phyloP scores from a whole-genome alignment of 169 alveolate species.

The Plasmodium yoelii region DNA sequence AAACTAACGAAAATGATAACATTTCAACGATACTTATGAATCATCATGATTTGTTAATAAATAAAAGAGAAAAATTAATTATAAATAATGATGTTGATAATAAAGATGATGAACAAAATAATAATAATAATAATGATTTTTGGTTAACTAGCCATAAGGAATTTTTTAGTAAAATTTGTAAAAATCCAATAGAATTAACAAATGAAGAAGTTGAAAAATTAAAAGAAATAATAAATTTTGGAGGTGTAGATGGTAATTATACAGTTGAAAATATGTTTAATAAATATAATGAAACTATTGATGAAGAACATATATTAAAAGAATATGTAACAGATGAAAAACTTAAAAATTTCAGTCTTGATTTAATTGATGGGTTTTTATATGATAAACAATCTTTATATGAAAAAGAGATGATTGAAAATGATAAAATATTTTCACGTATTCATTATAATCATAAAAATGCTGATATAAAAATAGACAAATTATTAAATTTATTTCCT shows the following conservation, averaged over 20 bases:
- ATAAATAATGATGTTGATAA: constrained; percentile 19
- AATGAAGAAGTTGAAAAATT: constrained; percentile 52
- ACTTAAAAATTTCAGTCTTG: constrained; percentile 30
- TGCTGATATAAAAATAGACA: constrained; percentile 34
- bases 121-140: constrained; percentile 30
- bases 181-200: constrained; percentile 10
- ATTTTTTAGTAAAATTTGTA: constrained; percentile 35
- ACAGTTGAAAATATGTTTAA: constrained; percentile 15
- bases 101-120: constrained; percentile 9
- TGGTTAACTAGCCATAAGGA: constrained; percentile 34
- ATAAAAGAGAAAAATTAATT: constrained; percentile 56
- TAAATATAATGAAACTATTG: constrained; percentile 5
- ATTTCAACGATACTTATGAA: constrained; percentile 4
- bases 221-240: constrained; percentile 20
- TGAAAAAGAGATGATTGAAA: constrained; percentile 66
- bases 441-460: constrained; percentile 46
- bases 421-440: constrained; percentile 42
- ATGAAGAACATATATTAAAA: constrained; percentile 12
- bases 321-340: constrained; percentile 66
- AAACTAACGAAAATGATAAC: background rate
- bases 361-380: constrained; percentile 38
- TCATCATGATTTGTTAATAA: constrained; percentile 69
- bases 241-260: background rate
- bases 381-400: constrained; percentile 67
- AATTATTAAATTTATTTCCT: constrained; percentile 63